A percentile compares a stretch with the other conserved stretches of the same genome.
phyloP scores from a whole-genome alignment of 2,329 filamentous ascomycete species.

The Xylariaceae sp. region DNA sequence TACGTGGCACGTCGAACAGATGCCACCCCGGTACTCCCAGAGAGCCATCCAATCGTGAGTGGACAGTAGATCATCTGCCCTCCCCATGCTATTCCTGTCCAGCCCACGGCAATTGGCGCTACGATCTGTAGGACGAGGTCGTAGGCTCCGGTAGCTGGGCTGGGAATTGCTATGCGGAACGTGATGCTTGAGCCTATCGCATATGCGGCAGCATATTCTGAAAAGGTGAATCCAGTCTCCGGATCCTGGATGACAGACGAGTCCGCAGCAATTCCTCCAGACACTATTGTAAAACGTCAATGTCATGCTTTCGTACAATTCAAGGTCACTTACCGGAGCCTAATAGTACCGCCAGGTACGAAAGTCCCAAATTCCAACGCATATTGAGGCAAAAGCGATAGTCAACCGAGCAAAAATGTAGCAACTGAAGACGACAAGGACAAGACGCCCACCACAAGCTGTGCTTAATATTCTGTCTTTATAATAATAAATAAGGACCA shows the following conservation, averaged over 20 bases:
- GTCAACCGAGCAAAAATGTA: no score
- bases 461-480: no score
- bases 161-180: conserved; percentile 38
- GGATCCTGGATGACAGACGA: conserved; percentile 26
- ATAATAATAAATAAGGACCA: no score
- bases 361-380: conserved; percentile 26
- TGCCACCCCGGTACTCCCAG: conserved; percentile 39
- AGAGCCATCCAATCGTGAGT: conserved; percentile 44
- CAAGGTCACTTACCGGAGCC: conserved; percentile 22
- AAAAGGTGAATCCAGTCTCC: conserved; percentile 33
- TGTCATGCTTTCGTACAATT: background rate
- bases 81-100: conserved; percentile 50
- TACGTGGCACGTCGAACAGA: conserved; percentile 46
- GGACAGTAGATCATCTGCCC: conserved; percentile 49
- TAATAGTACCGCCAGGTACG: conserved; percentile 21
- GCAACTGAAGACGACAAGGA: no score
- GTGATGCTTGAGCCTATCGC: conserved; percentile 28
- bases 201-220: conserved; percentile 25
- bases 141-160: conserved; percentile 29
- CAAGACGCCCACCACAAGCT: no score
- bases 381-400: conserved; percentile 13
- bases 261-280: conserved; percentile 20
- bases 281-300: conserved; percentile 4
- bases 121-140: conserved; percentile 44
- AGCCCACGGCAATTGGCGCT: conserved; percentile 42